These are phyloP conservation scores for Wickerhamomyces alni DNA, from an alignment of 805 yeast genomes.

Conservation along the genomic window DNA sequence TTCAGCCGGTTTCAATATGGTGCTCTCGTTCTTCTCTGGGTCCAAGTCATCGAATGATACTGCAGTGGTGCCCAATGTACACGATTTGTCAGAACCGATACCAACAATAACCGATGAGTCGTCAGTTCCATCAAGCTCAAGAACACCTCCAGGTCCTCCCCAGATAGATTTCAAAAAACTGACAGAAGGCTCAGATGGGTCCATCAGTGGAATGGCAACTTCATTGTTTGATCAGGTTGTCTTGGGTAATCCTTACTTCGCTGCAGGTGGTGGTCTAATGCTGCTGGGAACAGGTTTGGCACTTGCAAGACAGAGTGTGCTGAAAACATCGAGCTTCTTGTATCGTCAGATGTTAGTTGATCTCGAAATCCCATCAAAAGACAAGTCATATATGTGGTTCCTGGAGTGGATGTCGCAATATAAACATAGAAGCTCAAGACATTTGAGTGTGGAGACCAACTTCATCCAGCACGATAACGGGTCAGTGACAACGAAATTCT, in stretches of 20 bases:
- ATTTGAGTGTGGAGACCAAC: constrained; percentile 83
- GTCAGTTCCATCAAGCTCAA: not conserved
- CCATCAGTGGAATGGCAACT: constrained; percentile 25
- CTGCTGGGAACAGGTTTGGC: constrained; percentile 87
- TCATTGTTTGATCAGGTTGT: constrained; percentile 47
- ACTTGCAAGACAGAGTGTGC: constrained; percentile 61
- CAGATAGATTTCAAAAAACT: constrained; percentile 18
- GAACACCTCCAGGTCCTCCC: constrained; percentile 12
- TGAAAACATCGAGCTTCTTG: constrained; percentile 56
- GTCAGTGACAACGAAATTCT: constrained; percentile 77
- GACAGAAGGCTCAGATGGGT: constrained; percentile 16
- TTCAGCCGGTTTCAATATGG: not conserved
- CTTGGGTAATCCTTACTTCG: constrained; percentile 84
- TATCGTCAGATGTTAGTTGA: constrained; percentile 86
- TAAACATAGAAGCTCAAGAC: constrained; percentile 71
- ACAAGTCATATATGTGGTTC: constrained; percentile 92
- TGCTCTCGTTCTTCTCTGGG: constrained; percentile 4
- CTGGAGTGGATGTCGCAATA: constrained; percentile 91
- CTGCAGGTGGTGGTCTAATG: constrained; percentile 99
- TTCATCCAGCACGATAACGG: constrained; percentile 91
- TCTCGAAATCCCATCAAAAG: constrained; percentile 88
- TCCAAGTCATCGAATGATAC: not conserved
- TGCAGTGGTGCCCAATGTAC: not conserved
- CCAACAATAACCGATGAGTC: not conserved
- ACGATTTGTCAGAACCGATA: not conserved